Evolutionary conservation across 1,284 basidiomycete genomes (phyloP), one percentile per base, ranked within the genome.

Genomic region (Coniferiporia weirii): DNA sequence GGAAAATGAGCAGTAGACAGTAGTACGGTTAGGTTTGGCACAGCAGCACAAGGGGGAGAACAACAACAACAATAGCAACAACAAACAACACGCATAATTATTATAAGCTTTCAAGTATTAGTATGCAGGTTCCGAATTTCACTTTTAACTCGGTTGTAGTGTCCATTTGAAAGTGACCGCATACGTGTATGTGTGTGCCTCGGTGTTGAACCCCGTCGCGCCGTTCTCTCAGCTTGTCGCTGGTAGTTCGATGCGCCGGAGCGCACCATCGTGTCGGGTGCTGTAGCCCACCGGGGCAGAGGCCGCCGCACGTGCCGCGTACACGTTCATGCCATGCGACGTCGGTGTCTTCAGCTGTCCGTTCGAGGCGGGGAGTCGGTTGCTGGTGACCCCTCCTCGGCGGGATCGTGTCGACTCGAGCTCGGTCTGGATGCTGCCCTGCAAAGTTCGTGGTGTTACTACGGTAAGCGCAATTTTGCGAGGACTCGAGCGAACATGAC

Each of bases 321-420:
- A 48, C 17, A 52, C 27, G 36, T 53, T 44, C 12, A 53, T 47
- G 17, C 34, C 36, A 17, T 44, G 55, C 17, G 36, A 44, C n/a
- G 48, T 19, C 17, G 19, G 22, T 43, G 43, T 47, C 49, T 48
- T 57, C 40, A 61, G 36, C 59, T 61, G 59, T 61, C 59, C 54
- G 59, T 61, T 52, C 59, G 59, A 17, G 59, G 59, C 4, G 59
- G 55, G 3, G 60, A 56, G 47, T 63, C 62, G 54, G 43, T 59
- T 47, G 56, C 57, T 17, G 62, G 62, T 20, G 60, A 61, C 35
- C 49, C 53, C 27, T 62, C 61, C 38, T 61, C 55, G 17, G 48
- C 45, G 17, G 55, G 44, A n/a, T 56, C 56, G 17, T 63, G 62
- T 20, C 57, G 59, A 34, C 62, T 63, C 36, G 62, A 61, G 34